Base-by-base conservation (phyloP, 2,329 filamentous ascomycete species). In the Botrytis fragariae region DNA sequence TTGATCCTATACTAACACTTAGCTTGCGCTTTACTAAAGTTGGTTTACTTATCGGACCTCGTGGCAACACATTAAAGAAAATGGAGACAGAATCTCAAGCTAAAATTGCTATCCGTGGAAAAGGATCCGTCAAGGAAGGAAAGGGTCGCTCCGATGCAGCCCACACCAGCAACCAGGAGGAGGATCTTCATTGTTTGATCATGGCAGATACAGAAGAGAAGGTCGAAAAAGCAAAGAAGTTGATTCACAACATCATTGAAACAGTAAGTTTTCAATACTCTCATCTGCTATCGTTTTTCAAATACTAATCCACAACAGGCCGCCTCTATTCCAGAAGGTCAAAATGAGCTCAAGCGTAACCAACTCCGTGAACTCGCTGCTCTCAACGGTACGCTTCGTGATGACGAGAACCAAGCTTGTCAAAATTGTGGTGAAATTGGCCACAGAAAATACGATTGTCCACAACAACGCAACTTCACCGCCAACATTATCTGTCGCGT, bases 141-240 rank as follows among this genome's bases (percentile, higher is more conserved):
- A 99, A 99, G 84, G 96, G 96, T 79, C 94, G 96, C 79, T 98
- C 96, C 86, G 96, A 99, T 84, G 96, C 96, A 80, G 96, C 96
- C 86, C 96, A 99, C 85, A 94, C 95, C 83, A 98, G 96, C 89
- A 99, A 99, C 87, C 96, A 99, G 88, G 96, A 99, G 87, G 96
- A 99, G 85, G 96, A 99, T 83, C 88, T 99, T 73, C 96, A 99
- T 85, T 99, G 96, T 84, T 87, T 99, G 82, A 98, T 99, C 85
- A 99, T 99, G 96, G 96, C 96, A 81, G 96, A 99, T 81, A 98
- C 95, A 54, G 97, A 99, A 86, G 96, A 99, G 76, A 99, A 99
- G 86, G 95, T 99, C 82, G 97, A 97, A 87, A 99, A 98, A 85
- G 96, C 96, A 77, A 99, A 98, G 87, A 94, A 97, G 84, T 85